A percentile compares a stretch with the other conserved stretches of the same genome.
These are phyloP conservation scores for Candida dubliniensis DNA, from an alignment of 1,139 yeast genomes.

Conservation along the genomic window DNA sequence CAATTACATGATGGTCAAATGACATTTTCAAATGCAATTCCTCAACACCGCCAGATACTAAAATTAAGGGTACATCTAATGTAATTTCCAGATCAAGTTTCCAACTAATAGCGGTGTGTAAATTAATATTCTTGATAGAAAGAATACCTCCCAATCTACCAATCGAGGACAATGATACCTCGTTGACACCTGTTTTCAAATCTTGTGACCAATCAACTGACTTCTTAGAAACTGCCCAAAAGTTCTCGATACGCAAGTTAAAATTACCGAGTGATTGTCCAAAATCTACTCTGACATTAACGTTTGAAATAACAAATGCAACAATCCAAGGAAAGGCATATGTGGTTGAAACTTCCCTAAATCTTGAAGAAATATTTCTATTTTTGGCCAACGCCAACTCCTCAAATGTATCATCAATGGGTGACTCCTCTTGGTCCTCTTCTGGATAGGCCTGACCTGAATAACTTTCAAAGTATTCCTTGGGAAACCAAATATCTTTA, in stretches of 20 bases:
- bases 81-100: slow-evolving; percentile 40
- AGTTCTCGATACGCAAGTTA: slow-evolving; percentile 50
- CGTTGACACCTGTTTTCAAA: slow-evolving; percentile 59
- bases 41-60: slow-evolving; percentile 58
- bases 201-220: slow-evolving; percentile 72
- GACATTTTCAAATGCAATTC: slow-evolving; percentile 60
- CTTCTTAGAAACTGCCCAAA: slow-evolving; percentile 74
- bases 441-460: slow-evolving; percentile 1
- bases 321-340: slow-evolving; percentile 77
- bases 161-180: slow-evolving; percentile 52
- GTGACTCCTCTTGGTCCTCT: slow-evolving; percentile 3
- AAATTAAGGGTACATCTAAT: slow-evolving; percentile 65
- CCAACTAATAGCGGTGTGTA: slow-evolving; percentile 77
- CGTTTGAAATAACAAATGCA: slow-evolving; percentile 54
- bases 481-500: slow-evolving; percentile 80
- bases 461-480: slow-evolving; percentile 14
- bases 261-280: slow-evolving; percentile 83
- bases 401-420: slow-evolving; percentile 2
- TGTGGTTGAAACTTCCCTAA: slow-evolving; percentile 62
- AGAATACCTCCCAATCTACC: slow-evolving; percentile 81
- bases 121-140: slow-evolving; percentile 47
- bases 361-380: slow-evolving; percentile 49
- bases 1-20: slow-evolving; percentile 83
- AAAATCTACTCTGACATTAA: slow-evolving; percentile 63
- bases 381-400: slow-evolving; percentile 27